phyloP scores from a whole-genome alignment of 83 land plant genomes.

The Diphasiastrum complanatum region DNA sequence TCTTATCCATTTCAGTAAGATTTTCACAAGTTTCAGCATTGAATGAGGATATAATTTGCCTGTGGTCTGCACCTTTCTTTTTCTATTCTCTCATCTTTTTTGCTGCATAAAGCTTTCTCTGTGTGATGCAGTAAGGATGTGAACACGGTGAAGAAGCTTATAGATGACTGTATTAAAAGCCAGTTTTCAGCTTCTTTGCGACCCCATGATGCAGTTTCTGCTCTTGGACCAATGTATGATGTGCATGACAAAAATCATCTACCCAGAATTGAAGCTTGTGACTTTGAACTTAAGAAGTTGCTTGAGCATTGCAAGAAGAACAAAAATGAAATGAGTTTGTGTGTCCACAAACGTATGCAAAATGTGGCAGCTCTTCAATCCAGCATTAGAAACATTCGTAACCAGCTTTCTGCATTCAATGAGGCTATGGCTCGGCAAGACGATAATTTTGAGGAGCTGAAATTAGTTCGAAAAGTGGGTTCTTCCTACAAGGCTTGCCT shows the following conservation, averaged over 20 bases:
- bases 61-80: not conserved
- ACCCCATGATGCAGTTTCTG: slow-evolving; percentile 94
- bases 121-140: slow-evolving; percentile 82
- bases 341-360: slow-evolving; percentile 78
- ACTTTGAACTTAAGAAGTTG: slow-evolving; percentile 43
- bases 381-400: slow-evolving; percentile 51
- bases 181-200: slow-evolving; percentile 64
- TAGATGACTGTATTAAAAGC: slow-evolving; percentile 57
- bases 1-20: too few relatives aligned
- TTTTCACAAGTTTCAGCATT: too few relatives aligned
- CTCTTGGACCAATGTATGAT: slow-evolving; percentile 93
- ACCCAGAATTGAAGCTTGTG: slow-evolving; percentile 65
- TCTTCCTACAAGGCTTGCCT: slow-evolving; percentile 82
- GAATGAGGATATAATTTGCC: too few relatives aligned
- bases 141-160: slow-evolving; percentile 70
- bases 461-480: slow-evolving; percentile 58
- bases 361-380: slow-evolving; percentile 66
- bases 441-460: slow-evolving; percentile 55
- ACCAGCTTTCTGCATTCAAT: slow-evolving; percentile 65
- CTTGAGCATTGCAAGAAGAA: slow-evolving; percentile 51
- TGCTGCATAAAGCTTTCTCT: not conserved
- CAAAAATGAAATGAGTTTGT: slow-evolving; percentile 72
- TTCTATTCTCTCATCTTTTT: not conserved
- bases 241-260: slow-evolving; percentile 79
- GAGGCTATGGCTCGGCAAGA: slow-evolving; percentile 89